phyloP scores from a whole-genome alignment of 495 filamentous ascomycete genomes.

The Niebla homalea region DNA sequence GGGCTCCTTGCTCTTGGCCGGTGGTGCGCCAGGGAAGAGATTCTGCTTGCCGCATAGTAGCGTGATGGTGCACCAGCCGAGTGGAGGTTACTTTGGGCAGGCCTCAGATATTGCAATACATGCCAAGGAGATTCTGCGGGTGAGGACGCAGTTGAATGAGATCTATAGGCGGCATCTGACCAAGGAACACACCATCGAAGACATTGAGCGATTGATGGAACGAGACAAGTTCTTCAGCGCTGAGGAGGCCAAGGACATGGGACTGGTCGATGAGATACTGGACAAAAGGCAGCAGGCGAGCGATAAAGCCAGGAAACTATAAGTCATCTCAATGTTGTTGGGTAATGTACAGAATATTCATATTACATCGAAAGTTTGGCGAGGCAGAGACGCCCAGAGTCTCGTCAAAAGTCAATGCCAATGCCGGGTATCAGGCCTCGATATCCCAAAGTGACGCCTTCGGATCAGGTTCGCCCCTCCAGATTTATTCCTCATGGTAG shows the following conservation, averaged over 20 bases:
- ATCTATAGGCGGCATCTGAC: conserved; percentile 83
- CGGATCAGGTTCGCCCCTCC: background rate
- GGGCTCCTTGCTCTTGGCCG: conserved; percentile 79
- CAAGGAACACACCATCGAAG: conserved; percentile 55
- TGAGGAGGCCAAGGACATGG: conserved; percentile 73
- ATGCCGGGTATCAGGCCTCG: background rate
- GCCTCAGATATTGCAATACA: conserved; percentile 91
- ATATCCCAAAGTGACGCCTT: background rate
- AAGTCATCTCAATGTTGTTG: background rate
- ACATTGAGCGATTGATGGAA: conserved; percentile 92
- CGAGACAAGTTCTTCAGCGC: conserved; percentile 88
- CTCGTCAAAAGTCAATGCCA: too few species aligned
- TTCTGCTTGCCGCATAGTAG: conserved; percentile 83
- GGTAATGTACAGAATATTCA: background rate
- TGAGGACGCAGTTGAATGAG: conserved; percentile 72
- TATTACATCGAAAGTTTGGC: background rate
- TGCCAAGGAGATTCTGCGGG: conserved; percentile 86
- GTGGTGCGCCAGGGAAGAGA: conserved; percentile 71
- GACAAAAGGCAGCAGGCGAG: conserved; percentile 38
- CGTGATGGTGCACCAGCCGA: conserved; percentile 94
- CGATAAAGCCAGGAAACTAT: conserved; percentile 5
- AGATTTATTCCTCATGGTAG: conserved; percentile 35
- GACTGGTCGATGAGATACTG: conserved; percentile 83
- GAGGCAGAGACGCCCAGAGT: too few species aligned
- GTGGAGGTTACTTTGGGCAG: conserved; percentile 81